Evolutionary conservation across 139 green algal species (phyloP).

Genomic region (Coelastrella sp.): DNA sequence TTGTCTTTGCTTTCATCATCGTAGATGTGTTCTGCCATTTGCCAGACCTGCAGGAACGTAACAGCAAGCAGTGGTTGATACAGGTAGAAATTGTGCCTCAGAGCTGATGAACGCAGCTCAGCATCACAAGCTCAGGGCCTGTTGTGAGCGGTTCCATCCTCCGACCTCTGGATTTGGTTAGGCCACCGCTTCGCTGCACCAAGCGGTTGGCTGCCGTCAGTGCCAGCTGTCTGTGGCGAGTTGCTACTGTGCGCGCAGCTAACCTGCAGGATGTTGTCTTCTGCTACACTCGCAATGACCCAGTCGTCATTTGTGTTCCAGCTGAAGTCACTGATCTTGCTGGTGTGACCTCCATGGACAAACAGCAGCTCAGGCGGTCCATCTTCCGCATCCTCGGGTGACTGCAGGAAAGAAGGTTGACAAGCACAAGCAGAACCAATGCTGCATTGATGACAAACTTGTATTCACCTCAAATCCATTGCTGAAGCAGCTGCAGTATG

Average conservation of each 20-base stretch:
- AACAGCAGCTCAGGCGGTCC: constrained; percentile 97
- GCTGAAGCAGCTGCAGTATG: no score
- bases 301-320: constrained; percentile 96
- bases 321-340: constrained; percentile 95
- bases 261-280: constrained; percentile 99
- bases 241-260: background rate
- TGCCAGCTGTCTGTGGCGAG: background rate
- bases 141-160: no score
- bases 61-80: background rate
- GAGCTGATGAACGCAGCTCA: background rate
- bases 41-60: constrained; percentile 91
- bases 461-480: no score
- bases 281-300: constrained; percentile 95
- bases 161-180: no score
- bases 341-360: constrained; percentile 95
- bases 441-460: no score
- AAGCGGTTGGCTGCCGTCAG: no score
- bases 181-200: no score
- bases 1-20: constrained; percentile 62
- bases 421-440: background rate
- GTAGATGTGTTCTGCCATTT: constrained; percentile 97
- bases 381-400: constrained; percentile 96
- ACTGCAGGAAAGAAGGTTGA: constrained; percentile 60
- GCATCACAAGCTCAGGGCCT: background rate
- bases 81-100: no score